phyloP scores from a whole-genome alignment of 805 yeast genomes.

The Clavispora vitiphila region DNA sequence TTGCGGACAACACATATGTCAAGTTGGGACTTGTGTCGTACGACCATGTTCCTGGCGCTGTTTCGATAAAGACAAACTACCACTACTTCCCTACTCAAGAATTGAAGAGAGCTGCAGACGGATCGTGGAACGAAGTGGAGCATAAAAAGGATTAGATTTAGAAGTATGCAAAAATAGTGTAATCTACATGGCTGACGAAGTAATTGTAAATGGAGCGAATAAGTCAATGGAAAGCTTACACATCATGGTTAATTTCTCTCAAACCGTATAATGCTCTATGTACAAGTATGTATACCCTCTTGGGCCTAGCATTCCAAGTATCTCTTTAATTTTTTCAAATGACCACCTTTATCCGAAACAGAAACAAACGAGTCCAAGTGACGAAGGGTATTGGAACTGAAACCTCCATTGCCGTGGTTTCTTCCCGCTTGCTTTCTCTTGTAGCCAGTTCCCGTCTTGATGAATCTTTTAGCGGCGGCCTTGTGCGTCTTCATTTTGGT shows the following conservation, averaged over 20 bases:
- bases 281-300: constrained; percentile 1
- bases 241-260: not conserved
- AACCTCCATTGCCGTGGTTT: constrained; percentile 90
- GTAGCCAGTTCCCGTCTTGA: constrained; percentile 63
- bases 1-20: constrained; percentile 77
- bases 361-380: constrained; percentile 55
- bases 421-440: constrained; percentile 66
- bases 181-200: not conserved
- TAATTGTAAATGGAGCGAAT: not conserved
- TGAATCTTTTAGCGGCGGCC: constrained; percentile 84
- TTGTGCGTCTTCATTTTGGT: constrained; percentile 71
- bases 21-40: constrained; percentile 77
- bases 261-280: constrained; percentile 1
- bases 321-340: constrained; percentile 54
- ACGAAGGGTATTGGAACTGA: constrained; percentile 59
- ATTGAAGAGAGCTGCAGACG: constrained; percentile 41
- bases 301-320: constrained; percentile 26
- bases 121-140: constrained; percentile 47
- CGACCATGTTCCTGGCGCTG: constrained; percentile 83
- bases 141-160: constrained; percentile 24
- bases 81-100: constrained; percentile 82
- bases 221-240: no score
- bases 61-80: constrained; percentile 78
- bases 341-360: constrained; percentile 49
- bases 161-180: not conserved